Conservation (phyloP, 495 filamentous ascomycete species). For the Podospora sp. region DNA sequence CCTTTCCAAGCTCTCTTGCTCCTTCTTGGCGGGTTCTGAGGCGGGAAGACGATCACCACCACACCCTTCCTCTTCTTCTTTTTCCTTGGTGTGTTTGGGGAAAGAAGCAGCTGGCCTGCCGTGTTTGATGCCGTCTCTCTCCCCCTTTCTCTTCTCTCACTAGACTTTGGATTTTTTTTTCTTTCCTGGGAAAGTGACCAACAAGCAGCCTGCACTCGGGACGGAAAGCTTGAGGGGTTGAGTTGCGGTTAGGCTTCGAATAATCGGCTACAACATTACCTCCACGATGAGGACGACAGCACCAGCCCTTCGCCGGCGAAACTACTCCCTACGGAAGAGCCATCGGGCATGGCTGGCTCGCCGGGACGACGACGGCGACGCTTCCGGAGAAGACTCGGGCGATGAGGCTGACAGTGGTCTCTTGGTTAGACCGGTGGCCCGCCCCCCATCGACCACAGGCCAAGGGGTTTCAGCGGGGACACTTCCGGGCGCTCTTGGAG, state of each 20-base stretch:
- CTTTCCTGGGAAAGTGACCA: background rate
- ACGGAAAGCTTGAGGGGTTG: slow-evolving; percentile 5
- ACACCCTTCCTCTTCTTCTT: slow-evolving; percentile 8
- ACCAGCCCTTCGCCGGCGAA: slow-evolving; percentile 22
- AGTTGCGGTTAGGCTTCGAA: background rate
- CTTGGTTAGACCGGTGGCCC: background rate
- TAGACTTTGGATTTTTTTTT: background rate
- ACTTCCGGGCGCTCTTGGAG: background rate
- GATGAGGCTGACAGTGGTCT: background rate
- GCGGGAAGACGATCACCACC: slow-evolving; percentile 9
- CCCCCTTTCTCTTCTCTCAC: background rate
- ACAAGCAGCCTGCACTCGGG: background rate
- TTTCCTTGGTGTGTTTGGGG: slow-evolving; percentile 5
- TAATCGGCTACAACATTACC: background rate
- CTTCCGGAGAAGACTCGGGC: slow-evolving; percentile 17
- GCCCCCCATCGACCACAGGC: background rate
- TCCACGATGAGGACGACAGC: slow-evolving; percentile 18
- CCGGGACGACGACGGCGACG: slow-evolving; percentile 16
- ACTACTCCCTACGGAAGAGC: slow-evolving; percentile 1
- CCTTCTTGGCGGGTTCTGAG: slow-evolving; percentile 12
- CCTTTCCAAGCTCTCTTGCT: background rate
- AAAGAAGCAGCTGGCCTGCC: slow-evolving; percentile 21
- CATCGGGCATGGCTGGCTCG: slow-evolving; percentile 13
- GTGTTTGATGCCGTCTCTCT: slow-evolving; percentile 4
- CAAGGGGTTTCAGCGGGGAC: background rate